Evolutionary conservation across 768 basidiomycete species (phyloP).

Genomic region (Mycena amicta): DNA sequence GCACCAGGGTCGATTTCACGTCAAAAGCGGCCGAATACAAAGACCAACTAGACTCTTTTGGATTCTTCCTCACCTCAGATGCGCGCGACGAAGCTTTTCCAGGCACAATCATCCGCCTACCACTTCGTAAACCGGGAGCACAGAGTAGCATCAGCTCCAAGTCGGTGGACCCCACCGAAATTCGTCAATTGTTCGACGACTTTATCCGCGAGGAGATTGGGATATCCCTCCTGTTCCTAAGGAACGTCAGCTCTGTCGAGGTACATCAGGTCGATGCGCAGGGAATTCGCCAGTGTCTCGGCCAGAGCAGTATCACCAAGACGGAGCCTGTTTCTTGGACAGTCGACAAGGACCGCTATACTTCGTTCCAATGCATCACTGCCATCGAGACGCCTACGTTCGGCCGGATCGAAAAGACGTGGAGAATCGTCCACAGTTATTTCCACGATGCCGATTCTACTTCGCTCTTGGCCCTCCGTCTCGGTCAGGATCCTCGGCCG

Average conservation of each 20-base stretch:
- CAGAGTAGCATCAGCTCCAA: conserved; percentile 40
- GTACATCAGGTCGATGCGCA: conserved; percentile 37
- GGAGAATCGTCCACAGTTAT: conserved; percentile 37
- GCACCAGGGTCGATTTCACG: conserved; percentile 32
- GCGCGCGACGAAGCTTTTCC: conserved; percentile 26
- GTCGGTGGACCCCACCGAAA: conserved; percentile 32
- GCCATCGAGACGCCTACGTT: conserved; percentile 20
- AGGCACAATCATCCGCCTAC: conserved; percentile 51
- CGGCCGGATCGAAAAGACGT: conserved; percentile 25
- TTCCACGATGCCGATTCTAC: conserved; percentile 31
- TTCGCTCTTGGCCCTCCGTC: conserved; percentile 26
- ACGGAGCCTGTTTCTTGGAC: conserved; percentile 2
- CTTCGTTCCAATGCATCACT: conserved; percentile 20
- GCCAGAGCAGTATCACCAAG: conserved; percentile 14
- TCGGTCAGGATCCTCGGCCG: conserved; percentile 27
- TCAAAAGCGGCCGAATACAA: conserved; percentile 23
- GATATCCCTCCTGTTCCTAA: conserved; percentile 45
- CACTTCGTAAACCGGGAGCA: conserved; percentile 35
- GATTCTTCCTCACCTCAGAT: conserved; percentile 25
- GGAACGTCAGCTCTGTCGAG: conserved; percentile 41
- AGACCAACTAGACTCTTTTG: conserved; percentile 38
- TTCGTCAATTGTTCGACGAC: conserved; percentile 41
- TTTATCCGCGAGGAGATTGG: conserved; percentile 44
- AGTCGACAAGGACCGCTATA: conserved; percentile 14
- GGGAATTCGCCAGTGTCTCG: conserved; percentile 25